Evolutionary conservation across 2,329 filamentous ascomycete species (phyloP).

Genomic region (Nigrograna mackinnonii): DNA sequence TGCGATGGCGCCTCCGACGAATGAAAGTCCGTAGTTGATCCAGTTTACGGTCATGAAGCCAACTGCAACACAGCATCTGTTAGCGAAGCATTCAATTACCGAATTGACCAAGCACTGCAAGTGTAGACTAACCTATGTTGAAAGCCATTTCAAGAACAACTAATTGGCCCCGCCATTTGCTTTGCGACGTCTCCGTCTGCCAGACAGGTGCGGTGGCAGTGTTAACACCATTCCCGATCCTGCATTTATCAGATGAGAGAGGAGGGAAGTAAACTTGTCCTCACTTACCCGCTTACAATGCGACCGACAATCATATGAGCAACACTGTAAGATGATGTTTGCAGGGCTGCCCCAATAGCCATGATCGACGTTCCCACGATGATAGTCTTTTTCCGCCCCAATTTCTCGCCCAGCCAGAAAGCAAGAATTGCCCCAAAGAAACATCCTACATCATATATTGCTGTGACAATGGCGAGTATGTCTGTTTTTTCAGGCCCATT

Average conservation of each 20-base stretch:
- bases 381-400: constrained; percentile 24
- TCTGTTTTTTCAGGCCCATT: too few relatives aligned
- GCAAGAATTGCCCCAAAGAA: constrained; percentile 27
- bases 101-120: not conserved
- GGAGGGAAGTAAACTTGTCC: constrained; percentile 18
- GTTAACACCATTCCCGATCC: constrained; percentile 36
- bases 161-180: constrained; percentile 59
- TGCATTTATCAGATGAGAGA: constrained; percentile 33
- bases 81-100: not conserved
- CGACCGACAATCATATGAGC: constrained; percentile 1
- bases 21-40: constrained; percentile 15
- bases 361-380: constrained; percentile 24
- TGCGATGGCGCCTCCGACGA: not conserved
- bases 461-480: constrained; percentile 11
- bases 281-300: not conserved
- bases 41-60: constrained; percentile 38
- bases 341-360: constrained; percentile 22
- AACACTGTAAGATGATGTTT: constrained; percentile 14
- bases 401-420: constrained; percentile 23
- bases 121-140: constrained; percentile 33
- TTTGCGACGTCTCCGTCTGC: constrained; percentile 44
- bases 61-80: constrained; percentile 49
- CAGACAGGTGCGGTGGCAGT: constrained; percentile 45
- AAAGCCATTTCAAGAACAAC: constrained; percentile 57
- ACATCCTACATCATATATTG: constrained; percentile 17